Evolutionary conservation across 768 basidiomycete genomes (phyloP), one percentile per base, ranked within the genome.

Genomic region (Tephrocybe rancida): DNA sequence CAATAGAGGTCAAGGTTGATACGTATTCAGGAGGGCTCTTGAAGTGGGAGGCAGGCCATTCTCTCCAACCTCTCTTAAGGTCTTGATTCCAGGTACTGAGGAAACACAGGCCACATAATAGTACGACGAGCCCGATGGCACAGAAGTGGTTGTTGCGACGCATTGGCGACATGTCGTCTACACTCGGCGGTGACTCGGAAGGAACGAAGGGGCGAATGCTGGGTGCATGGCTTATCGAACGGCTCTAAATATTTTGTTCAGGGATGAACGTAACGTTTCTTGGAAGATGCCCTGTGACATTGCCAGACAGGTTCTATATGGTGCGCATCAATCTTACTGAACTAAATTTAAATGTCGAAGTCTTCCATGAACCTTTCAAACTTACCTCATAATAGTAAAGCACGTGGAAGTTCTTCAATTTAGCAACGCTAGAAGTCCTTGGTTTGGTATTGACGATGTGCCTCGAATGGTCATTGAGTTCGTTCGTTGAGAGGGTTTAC

Each of bases 1-100:
- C 61, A 27, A 56, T 45, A 18, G 48, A 27, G n/a, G 54, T 58
- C 50, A 44, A 47, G 1, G 49, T 52, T 13, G n/a, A n/a, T n/a
- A 25, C n/a, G 18, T 54, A 43, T 27, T 37, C 21, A 37, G 11
- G 7, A 25, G 16, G 29, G 14, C 21, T 39, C 38, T 27, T 45
- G 7, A 21, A 7, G n/a, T 19, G 5, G 39, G 8, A 29, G 4
- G n/a, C 25, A 44, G 26, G 22, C 34, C 3, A 44, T 2, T 37
- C 30, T 38, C 21, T 34, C 16, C 48, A 18, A 30, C 5, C n/a
- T 14, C 13, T 25, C 34, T 22, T 25, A 10, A 42, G 16, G 0
- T 44, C 42, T 30, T 26, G 29, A 2, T 25, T 25, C 7, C 44
- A 39, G 18, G 43, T 21, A 24, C 16, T 11, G 3, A 37, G 11